Base-by-base conservation (phyloP, 75 land plant species). In the Pinus taeda region DNA sequence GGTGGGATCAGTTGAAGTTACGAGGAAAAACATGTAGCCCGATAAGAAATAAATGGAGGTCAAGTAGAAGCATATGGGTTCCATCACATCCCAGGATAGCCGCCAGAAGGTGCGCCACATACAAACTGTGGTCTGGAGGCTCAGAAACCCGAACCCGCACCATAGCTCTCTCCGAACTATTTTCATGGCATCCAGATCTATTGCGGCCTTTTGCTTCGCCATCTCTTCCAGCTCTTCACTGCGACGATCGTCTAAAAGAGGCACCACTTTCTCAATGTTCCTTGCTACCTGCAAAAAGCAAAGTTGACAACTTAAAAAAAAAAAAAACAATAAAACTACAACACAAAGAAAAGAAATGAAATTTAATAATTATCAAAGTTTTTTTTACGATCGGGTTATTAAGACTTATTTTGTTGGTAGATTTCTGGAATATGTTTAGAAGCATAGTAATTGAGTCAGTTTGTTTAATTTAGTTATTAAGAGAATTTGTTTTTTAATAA, bases 11-110 rank as follows among this genome's bases (percentile, higher is more conserved):
- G 78, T 87, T 24, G 88, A 80, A 15, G 96, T 95, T 65, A 85
- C 61, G 33, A 95, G 83, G 75, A 91, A 95, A 81, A 92, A 93
- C 15, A 74, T 77, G 72, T 91, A 93, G 71, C 88, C 91, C 13
- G 79, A 88, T 57, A 93, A 81, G 83, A 88, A 63, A 60, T 85
- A 89, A 63, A 74, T 66, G n/a, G 89, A 88, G 0, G 95, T 93
- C 33, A 88, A 80, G 71, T 77, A 90, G 80, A 88, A 90, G 45
- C 94, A 90, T 1, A 93, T 79, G 14, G 95, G 95, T 79, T 93
- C 95, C 95, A 93, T 90, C 26, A 93, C 93, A 59, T 93, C 95
- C 95, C 93, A 93, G 7, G 93, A 83, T 0, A 93, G 80, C 49
- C 88, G 93, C 95, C 93, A 90, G 71, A 90, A 93, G 15, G 95